Conservation (phyloP, 140 eudicot species). For the Oenanthe javanica region DNA sequence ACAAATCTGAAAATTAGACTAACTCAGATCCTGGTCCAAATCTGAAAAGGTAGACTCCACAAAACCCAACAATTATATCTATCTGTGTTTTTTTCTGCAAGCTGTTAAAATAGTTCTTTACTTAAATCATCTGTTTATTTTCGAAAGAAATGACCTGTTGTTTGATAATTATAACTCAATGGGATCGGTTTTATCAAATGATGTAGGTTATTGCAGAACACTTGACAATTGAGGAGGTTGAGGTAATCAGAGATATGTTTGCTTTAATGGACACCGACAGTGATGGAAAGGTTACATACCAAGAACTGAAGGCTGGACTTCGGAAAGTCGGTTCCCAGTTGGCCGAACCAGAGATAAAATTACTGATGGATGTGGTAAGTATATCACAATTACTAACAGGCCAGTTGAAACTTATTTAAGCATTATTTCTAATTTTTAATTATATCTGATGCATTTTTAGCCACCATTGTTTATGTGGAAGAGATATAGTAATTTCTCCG, state of each 20-base stretch:
- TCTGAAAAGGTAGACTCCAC: too few species aligned
- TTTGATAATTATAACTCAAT: not conserved
- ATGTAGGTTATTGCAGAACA: slow-evolving; percentile 73
- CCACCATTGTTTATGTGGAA: not conserved
- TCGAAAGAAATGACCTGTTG: not conserved
- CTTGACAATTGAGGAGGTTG: slow-evolving; percentile 66
- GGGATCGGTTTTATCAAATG: not conserved
- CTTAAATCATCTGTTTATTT: not conserved
- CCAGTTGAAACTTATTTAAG: not conserved
- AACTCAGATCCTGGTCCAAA: too few species aligned
- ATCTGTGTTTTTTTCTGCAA: not conserved
- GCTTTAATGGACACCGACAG: slow-evolving; percentile 62
- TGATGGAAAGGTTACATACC: slow-evolving; percentile 54
- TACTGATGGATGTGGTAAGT: slow-evolving; percentile 60
- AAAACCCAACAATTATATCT: not conserved
- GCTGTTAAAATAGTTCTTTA: not conserved
- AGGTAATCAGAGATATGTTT: slow-evolving; percentile 68
- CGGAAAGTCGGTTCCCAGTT: slow-evolving; percentile 63
- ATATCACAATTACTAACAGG: not conserved
- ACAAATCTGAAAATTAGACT: too few species aligned
- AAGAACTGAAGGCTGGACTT: slow-evolving; percentile 60
- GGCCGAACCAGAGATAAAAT: slow-evolving; percentile 61
- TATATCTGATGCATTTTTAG: not conserved
- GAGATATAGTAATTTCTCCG: not conserved
- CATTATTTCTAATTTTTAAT: not conserved